phyloP scores from a whole-genome alignment of 192 early-diverging fungal species.

The Mortierella alpina region DNA sequence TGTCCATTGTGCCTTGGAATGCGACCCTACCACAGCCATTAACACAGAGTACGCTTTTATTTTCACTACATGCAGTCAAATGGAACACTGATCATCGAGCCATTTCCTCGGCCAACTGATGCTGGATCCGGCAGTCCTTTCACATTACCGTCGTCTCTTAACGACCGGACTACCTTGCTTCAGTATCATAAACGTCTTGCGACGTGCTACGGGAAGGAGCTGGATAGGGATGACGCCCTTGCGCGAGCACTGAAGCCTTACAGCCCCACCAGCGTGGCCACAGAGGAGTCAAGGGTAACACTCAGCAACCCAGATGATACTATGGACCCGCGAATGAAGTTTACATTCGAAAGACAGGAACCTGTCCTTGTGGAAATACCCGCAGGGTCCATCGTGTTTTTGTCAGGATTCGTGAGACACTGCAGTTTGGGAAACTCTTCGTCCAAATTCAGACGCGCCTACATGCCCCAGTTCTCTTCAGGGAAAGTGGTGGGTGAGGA shows the following conservation, averaged over 20 bases:
- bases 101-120: slow-evolving; percentile 20
- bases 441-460: slow-evolving; percentile 31
- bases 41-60: neutral
- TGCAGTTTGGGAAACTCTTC: slow-evolving; percentile 47
- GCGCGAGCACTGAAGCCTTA: neutral
- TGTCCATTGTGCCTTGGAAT: neutral
- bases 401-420: slow-evolving; percentile 44
- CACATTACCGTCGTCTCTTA: neutral
- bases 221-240: neutral
- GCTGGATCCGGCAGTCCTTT: neutral
- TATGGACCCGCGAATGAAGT: neutral
- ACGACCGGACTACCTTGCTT: slow-evolving; percentile 2
- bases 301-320: neutral
- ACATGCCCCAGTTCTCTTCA: slow-evolving; percentile 45
- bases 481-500: slow-evolving; percentile 27
- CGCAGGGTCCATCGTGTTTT: slow-evolving; percentile 35
- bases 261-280: neutral
- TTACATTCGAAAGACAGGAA: slow-evolving; percentile 4
- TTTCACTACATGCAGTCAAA: slow-evolving; percentile 11
- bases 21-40: neutral
- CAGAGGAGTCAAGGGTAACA: neutral
- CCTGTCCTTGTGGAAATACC: slow-evolving; percentile 36
- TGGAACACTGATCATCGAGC: slow-evolving; percentile 40
- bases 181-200: slow-evolving; percentile 17
- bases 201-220: slow-evolving; percentile 4